Evolutionary conservation across 2,329 filamentous ascomycete species (phyloP), one percentile per base, ranked within the genome.

Genomic region (Colletotrichum nymphaeae): DNA sequence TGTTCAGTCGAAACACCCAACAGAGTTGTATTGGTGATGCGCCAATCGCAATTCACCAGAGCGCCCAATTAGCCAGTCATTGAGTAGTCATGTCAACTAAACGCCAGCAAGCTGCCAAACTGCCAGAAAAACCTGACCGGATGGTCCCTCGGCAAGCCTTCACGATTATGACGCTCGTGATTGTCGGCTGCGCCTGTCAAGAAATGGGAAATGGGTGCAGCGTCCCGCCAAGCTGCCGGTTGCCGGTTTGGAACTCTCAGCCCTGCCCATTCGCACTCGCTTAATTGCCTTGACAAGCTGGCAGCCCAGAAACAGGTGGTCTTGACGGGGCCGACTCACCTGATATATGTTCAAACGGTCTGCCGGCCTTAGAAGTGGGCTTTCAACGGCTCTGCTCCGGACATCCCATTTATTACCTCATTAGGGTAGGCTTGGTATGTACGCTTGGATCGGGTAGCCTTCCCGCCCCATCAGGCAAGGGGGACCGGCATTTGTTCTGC

Each of bases 1-100:
- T 19, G 62, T 65, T 71, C 70, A 66, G 67, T 66, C 49, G 71
- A 73, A 73, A 66, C 71, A 16, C 37, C 56, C 35, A 57, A 73
- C 46, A 66, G 35, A 66, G 56, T 62, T 66, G 71, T 14, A 11
- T 7, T 19, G 14, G 46, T 56, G 62, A 70, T 56, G 56, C 57
- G 28, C 62, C 60, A 73, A 71, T 73, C 67, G 67, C 62, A 63
- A 73, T 28, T 46, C 32, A 49, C 28, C 42, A 14, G 26, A 58
- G 22, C 8, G 24, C 32, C 14, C 3, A 5, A 37, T 19, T 12
- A 7, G 14, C 14, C 14, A 8, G 12, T 19, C 3, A 8, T 7
- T 55, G 2, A 22, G 37, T 2, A 37, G 28, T 28, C 58, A 49
- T 60, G 59, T 26, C 70, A 52, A 28, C n/a, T 22, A 57, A 16